Evolutionary conservation across 2,329 filamentous ascomycete species (phyloP).

Genomic region (Colletotrichum sp.): DNA sequence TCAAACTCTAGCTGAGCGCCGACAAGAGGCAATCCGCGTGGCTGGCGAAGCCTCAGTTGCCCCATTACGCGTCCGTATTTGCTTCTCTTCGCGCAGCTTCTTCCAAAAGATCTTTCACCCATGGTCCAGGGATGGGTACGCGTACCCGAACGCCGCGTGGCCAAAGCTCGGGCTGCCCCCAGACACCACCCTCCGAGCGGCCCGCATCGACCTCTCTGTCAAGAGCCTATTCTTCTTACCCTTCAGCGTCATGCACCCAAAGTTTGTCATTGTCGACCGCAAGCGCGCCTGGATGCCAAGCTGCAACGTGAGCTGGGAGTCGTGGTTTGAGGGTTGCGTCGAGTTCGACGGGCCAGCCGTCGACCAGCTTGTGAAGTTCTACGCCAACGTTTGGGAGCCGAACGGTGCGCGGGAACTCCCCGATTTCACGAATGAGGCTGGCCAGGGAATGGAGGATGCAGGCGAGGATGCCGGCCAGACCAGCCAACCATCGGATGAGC

Average conservation of each 20-base stretch:
- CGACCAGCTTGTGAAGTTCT: slow-evolving; percentile 68
- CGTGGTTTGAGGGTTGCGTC: slow-evolving; percentile 84
- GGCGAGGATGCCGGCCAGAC: background rate
- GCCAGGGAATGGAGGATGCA: background rate
- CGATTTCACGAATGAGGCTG: background rate
- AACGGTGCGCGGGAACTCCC: background rate
- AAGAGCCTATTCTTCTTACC: slow-evolving; percentile 83
- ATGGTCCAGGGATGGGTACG: slow-evolving; percentile 63
- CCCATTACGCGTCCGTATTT: slow-evolving; percentile 68
- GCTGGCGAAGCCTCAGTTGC: slow-evolving; percentile 19
- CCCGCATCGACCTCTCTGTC: slow-evolving; percentile 70
- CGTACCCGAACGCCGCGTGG: slow-evolving; percentile 68
- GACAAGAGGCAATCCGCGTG: slow-evolving; percentile 42
- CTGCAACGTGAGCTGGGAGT: slow-evolving; percentile 86
- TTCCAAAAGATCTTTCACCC: slow-evolving; percentile 80
- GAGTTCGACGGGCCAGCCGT: slow-evolving; percentile 69
- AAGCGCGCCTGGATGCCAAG: slow-evolving; percentile 72
- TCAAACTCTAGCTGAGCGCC: slow-evolving; percentile 57
- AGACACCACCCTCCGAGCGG: slow-evolving; percentile 53
- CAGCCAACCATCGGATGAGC: background rate
- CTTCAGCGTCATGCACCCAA: slow-evolving; percentile 87
- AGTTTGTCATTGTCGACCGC: slow-evolving; percentile 79
- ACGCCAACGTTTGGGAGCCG: slow-evolving; percentile 68
- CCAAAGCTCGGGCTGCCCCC: slow-evolving; percentile 67
- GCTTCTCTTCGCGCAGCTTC: slow-evolving; percentile 76